A percentile compares a stretch with the other conserved stretches of the same genome.
Conservation (phyloP, 179 eudicot genomes). For the Kewa caespitosa region DNA sequence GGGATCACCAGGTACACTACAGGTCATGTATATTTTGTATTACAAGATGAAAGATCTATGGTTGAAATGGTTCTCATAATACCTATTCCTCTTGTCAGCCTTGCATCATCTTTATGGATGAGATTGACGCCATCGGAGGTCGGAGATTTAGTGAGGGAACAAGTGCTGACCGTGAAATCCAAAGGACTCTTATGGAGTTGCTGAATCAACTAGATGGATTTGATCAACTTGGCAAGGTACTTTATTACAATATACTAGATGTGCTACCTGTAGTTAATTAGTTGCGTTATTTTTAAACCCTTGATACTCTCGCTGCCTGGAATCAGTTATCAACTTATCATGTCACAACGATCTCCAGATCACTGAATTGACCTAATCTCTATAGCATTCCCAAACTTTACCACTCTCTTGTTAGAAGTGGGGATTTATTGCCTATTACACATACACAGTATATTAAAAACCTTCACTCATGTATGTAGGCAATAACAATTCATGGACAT, state of each 20-base stretch:
- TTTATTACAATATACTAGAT: neutral
- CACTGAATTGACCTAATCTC: too few relatives aligned
- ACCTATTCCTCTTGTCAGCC: slow-evolving; percentile 45
- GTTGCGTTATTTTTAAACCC: neutral
- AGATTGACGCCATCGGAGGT: slow-evolving; percentile 96
- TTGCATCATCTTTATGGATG: slow-evolving; percentile 96
- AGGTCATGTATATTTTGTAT: neutral
- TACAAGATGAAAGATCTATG: neutral
- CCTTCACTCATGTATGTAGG: too few relatives aligned
- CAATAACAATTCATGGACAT: too few relatives aligned
- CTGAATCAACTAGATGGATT: slow-evolving; percentile 87
- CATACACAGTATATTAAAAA: too few relatives aligned
- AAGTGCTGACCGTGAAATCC: slow-evolving; percentile 97
- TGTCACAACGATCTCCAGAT: too few relatives aligned
- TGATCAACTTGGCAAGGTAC: slow-evolving; percentile 89
- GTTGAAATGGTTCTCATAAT: slow-evolving; percentile 11
- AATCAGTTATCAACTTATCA: too few relatives aligned
- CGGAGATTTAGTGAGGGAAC: slow-evolving; percentile 97
- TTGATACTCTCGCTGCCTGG: neutral
- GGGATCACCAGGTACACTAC: slow-evolving; percentile 88
- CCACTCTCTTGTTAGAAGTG: too few relatives aligned
- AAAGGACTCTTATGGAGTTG: slow-evolving; percentile 88
- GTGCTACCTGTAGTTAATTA: neutral
- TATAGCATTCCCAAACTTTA: too few relatives aligned
- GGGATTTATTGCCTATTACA: too few relatives aligned